A percentile compares a stretch with the other conserved stretches of the same genome.
Evolutionary conservation across 2,329 filamentous ascomycete species (phyloP).

Genomic region (Blumeriella jaapii): DNA sequence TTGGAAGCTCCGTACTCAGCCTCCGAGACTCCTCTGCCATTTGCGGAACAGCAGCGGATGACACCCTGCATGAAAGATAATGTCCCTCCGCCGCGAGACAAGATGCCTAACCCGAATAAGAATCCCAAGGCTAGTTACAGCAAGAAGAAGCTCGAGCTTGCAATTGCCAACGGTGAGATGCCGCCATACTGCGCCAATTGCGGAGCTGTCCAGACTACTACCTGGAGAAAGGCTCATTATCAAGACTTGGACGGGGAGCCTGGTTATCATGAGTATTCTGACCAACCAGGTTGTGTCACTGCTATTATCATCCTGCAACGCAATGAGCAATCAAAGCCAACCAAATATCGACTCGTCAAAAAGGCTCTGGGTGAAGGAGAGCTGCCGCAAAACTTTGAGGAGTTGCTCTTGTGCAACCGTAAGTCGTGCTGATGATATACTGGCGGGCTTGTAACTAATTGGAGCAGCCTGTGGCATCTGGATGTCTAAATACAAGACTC

Average conservation of each 20-base stretch:
- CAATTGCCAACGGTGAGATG: constrained; percentile 68
- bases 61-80: constrained; percentile 2
- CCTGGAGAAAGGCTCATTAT: constrained; percentile 89
- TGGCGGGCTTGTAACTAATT: constrained; percentile 10
- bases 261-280: constrained; percentile 56
- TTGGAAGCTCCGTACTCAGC: constrained; percentile 34
- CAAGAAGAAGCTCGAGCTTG: too few relatives aligned
- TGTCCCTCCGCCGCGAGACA: neutral
- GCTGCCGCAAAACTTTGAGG: constrained; percentile 55
- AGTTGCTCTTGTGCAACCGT: constrained; percentile 80
- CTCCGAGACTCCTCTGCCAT: constrained; percentile 25
- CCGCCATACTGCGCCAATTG: constrained; percentile 88
- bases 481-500: constrained; percentile 77
- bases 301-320: constrained; percentile 58
- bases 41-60: neutral
- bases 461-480: constrained; percentile 74
- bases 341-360: constrained; percentile 64
- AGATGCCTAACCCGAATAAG: constrained; percentile 38
- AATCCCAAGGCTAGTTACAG: too few relatives aligned
- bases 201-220: constrained; percentile 88
- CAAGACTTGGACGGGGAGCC: constrained; percentile 62
- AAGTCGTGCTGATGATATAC: constrained; percentile 30
- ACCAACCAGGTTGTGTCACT: constrained; percentile 61
- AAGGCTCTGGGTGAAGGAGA: constrained; percentile 53
- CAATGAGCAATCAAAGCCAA: constrained; percentile 50